phyloP scores from a whole-genome alignment of 2,329 filamentous ascomycete genomes.

The Ploettnerulaceae sp. region DNA sequence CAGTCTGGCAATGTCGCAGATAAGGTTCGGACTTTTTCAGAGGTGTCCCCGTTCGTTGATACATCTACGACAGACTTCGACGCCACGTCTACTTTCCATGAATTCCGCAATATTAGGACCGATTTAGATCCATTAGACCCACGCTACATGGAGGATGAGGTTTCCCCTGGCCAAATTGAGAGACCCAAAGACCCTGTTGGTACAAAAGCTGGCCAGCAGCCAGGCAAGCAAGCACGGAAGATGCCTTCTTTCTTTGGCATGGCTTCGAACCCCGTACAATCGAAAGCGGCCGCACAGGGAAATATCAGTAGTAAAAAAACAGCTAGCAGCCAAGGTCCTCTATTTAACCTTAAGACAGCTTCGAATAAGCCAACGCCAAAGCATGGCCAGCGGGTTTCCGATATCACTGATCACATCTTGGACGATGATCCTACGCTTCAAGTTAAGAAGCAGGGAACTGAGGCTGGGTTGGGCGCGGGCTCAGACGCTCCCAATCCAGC shows the following conservation, averaged over 20 bases:
- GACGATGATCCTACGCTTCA: background rate
- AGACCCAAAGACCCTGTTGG: constrained; percentile 4
- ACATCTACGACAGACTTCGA: background rate
- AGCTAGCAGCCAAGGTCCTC: background rate
- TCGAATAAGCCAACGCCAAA: background rate
- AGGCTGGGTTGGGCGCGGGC: background rate
- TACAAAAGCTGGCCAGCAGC: background rate
- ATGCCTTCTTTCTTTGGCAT: background rate
- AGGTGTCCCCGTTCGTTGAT: background rate
- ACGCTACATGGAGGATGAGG: background rate
- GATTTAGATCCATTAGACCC: background rate
- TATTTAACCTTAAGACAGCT: background rate
- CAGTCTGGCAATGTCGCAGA: background rate
- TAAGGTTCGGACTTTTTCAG: background rate
- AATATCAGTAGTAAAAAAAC: background rate
- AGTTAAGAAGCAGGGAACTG: background rate
- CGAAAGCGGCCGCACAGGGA: background rate
- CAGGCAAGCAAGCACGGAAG: background rate
- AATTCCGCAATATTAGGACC: background rate
- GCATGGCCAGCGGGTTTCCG: no score
- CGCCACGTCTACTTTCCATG: no score
- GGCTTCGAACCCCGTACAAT: background rate
- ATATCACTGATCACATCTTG: background rate
- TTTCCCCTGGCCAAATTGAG: background rate
- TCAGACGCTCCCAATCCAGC: background rate